These are phyloP conservation scores for Trichosanthes cucumerina DNA, from an alignment of 306 rosid species.

Conservation along the genomic window DNA sequence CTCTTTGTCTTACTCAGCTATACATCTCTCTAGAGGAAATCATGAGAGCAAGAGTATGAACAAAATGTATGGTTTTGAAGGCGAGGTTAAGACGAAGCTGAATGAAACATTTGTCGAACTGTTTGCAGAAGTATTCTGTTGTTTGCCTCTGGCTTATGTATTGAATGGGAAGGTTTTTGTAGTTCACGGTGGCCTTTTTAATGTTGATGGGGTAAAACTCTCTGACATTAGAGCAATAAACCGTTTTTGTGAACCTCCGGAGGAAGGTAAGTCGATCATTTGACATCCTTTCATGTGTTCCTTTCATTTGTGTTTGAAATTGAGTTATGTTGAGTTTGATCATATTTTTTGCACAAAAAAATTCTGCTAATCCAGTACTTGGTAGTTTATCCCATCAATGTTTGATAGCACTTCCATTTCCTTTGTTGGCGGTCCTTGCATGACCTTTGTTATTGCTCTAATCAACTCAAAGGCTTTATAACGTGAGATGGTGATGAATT, in stretches of 20 bases:
- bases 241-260: slow-evolving; percentile 97
- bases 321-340: neutral
- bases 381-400: neutral
- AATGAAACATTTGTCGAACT: slow-evolving; percentile 80
- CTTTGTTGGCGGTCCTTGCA: neutral
- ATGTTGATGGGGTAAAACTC: slow-evolving; percentile 90
- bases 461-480: neutral
- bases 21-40: slow-evolving; percentile 89
- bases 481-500: neutral
- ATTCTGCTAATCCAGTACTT: neutral
- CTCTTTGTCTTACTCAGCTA: slow-evolving; percentile 43
- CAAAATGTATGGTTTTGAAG: slow-evolving; percentile 98
- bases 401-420: neutral
- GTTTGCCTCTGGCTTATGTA: slow-evolving; percentile 86
- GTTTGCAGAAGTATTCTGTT: slow-evolving; percentile 92
- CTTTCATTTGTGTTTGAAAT: neutral
- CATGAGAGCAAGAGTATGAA: slow-evolving; percentile 99
- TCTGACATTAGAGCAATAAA: slow-evolving; percentile 67
- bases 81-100: slow-evolving; percentile 84
- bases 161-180: slow-evolving; percentile 76
- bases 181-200: slow-evolving; percentile 97
- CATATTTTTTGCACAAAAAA: neutral
- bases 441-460: slow-evolving; percentile 10
- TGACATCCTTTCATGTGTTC: neutral
- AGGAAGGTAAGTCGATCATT: slow-evolving; percentile 55